Percentiles rank a stretch among this genome's conserved stretches.
phyloP scores from a whole-genome alignment of 345 rosid species.

The Salix arbutifolia region DNA sequence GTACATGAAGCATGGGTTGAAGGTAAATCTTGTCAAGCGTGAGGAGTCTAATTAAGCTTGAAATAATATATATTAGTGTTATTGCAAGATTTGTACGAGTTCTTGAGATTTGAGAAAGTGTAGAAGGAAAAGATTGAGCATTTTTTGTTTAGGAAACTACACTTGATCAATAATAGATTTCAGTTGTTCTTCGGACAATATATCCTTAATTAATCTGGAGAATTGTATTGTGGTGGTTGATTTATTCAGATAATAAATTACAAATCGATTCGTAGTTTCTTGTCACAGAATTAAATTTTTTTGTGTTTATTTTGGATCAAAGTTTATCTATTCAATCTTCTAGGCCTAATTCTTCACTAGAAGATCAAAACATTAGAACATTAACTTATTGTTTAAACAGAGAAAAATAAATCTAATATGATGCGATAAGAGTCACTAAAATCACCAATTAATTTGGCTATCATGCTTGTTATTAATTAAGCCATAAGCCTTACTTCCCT shows the following conservation, averaged over 20 bases:
- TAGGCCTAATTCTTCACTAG: too few relatives aligned
- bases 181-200: not conserved
- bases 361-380: too few relatives aligned
- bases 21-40: conserved; percentile 46
- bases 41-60: not conserved
- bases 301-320: too few relatives aligned
- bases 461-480: too few relatives aligned
- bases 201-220: not conserved
- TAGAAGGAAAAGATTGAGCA: not conserved
- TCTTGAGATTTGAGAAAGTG: not conserved
- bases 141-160: not conserved
- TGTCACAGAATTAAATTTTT: not conserved
- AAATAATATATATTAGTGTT: too few relatives aligned
- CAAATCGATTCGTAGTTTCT: not conserved
- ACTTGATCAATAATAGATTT: not conserved
- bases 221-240: not conserved
- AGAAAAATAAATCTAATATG: too few relatives aligned
- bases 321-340: too few relatives aligned
- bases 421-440: too few relatives aligned
- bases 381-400: too few relatives aligned
- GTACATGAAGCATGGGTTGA: conserved; percentile 88
- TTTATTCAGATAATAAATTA: not conserved
- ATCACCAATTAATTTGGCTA: too few relatives aligned
- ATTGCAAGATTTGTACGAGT: not conserved
- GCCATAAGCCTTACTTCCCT: too few relatives aligned